Base-by-base conservation (phyloP, 148 eudicot genomes). In the Cornus suecica region DNA sequence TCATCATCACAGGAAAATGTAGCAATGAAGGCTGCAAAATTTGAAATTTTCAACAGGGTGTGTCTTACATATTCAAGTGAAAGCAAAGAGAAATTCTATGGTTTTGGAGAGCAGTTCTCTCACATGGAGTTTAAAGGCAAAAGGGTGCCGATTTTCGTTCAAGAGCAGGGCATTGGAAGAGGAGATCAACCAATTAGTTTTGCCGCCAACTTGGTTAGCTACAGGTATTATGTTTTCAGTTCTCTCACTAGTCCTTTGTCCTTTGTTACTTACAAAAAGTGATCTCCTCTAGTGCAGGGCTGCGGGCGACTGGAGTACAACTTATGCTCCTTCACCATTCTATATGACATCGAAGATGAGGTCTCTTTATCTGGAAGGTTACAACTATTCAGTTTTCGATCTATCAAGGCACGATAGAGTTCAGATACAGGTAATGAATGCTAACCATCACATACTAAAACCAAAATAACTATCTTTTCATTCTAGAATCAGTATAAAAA, bases 81-180 rank as follows among this genome's bases (percentile, higher is more conserved):
- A 73, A 77, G 62, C 78, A 86, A 82, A 78, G 99, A 96, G 86
- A 91, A 82, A 73, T 91, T 96, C 70, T 96, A 48, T 84, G 99
- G 99, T 0, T 96, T 96, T 70, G 99, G 99, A 14, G 99, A 96
- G 76, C 99, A 96, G 72, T 96, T 96, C 71, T 96, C 99, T 67
- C 91, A 90, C 71, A 88, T 96, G 98, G 83, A 96, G 79, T 91
- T 96, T 67, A 96, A 96, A 64, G 98, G 99, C 23, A 96, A 88
- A 81, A 91, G 93, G 84, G 94, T 96, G 8, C 99, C 99, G 0
- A 96, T 96, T 62, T 83, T 96, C 65, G 99, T 96, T 61, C 99
- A 96, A 87, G 99, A 96, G 66, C 99, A 96, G 82, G 97, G 99
- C 20, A 93, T 96, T 83, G 99, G 99, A 70, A 91, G 99, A 86